Conservation (phyloP, 2,329 filamentous ascomycete species). For the Penicillium freii region DNA sequence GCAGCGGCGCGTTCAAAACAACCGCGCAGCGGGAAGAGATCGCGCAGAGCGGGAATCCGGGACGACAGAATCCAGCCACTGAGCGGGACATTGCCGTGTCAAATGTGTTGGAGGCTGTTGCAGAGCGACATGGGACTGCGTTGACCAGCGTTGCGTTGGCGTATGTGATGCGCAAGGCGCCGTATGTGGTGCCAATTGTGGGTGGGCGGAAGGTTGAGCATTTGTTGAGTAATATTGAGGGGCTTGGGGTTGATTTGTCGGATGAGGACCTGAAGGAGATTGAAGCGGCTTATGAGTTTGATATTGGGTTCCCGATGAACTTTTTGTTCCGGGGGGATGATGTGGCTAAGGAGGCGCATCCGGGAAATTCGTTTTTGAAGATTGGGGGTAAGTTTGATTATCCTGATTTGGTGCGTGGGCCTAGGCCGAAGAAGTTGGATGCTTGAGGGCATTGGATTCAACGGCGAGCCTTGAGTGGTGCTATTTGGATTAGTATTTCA, state of each 20-base stretch:
- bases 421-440: conserved; percentile 10
- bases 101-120: conserved; percentile 21
- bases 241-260: conserved; percentile 51
- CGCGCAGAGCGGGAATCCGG: conserved; percentile 30
- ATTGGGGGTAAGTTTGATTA: conserved; percentile 18
- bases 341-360: conserved; percentile 14
- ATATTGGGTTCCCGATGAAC: conserved; percentile 39
- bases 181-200: conserved; percentile 55
- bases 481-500: neutral
- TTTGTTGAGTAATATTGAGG: conserved; percentile 56
- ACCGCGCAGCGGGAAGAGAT: conserved; percentile 31
- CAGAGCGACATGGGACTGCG: conserved; percentile 13
- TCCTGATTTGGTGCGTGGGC: conserved; percentile 15
- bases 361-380: conserved; percentile 12
- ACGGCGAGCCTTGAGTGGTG: neutral
- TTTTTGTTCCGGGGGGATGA: conserved; percentile 14
- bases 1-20: conserved; percentile 52
- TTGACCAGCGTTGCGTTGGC: conserved; percentile 45
- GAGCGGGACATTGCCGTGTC: conserved; percentile 20
- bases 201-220: conserved; percentile 55
- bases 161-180: conserved; percentile 54
- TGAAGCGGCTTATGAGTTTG: conserved; percentile 54
- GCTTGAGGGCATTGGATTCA: neutral
- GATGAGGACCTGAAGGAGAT: conserved; percentile 56
- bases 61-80: conserved; percentile 15